Evolutionary conservation across 805 yeast genomes (phyloP).

Genomic region (Zygosaccharomyces bisporus): DNA sequence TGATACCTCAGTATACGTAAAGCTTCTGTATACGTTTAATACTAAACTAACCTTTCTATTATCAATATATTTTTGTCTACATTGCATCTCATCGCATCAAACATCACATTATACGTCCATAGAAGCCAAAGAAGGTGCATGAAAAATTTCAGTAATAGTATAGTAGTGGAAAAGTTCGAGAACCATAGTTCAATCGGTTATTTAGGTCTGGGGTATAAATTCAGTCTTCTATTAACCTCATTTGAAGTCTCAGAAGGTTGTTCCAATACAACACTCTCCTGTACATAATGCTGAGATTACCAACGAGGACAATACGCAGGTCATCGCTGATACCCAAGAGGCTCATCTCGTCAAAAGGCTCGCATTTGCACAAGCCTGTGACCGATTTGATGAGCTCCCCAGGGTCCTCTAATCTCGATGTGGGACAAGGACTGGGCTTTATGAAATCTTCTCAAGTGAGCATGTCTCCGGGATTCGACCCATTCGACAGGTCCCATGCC

Average conservation of each 20-base stretch:
- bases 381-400: constrained; percentile 7
- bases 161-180: background rate
- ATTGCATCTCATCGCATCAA: background rate
- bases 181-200: background rate
- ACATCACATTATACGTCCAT: background rate
- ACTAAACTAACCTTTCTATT: background rate
- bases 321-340: constrained; percentile 15
- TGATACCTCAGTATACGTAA: constrained; percentile 9
- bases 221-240: background rate
- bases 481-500: constrained; percentile 29
- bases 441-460: constrained; percentile 15
- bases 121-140: background rate
- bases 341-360: constrained; percentile 18
- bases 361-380: constrained; percentile 15
- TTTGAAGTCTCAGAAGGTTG: background rate
- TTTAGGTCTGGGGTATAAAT: background rate
- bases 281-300: constrained; percentile 16
- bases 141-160: constrained; percentile 5
- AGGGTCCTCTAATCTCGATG: constrained; percentile 7
- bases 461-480: constrained; percentile 25
- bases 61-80: background rate
- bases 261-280: constrained; percentile 1
- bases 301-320: constrained; percentile 12
- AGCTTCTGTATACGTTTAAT: constrained; percentile 2
- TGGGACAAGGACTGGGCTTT: constrained; percentile 10